A percentile compares a stretch with the other conserved stretches of the same genome.
Evolutionary conservation across 805 yeast genomes (phyloP).

Genomic region (Spathaspora girioi): DNA sequence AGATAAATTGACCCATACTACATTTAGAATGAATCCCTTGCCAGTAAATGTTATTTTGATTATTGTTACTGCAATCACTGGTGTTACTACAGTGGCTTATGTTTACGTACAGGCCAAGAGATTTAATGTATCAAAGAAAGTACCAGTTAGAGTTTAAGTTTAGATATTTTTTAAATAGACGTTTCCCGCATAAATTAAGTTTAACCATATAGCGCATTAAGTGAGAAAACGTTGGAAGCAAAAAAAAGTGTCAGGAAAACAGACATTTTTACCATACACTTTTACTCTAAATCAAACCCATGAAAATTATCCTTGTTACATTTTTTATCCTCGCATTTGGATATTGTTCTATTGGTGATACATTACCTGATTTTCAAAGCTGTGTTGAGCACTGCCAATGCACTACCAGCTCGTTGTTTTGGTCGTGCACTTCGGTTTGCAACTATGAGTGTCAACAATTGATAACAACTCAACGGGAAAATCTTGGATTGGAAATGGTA

Average conservation of each 20-base stretch:
- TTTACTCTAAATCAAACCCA: not conserved
- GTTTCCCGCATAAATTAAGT: not conserved
- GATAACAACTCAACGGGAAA: conserved; percentile 20
- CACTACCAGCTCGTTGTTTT: conserved; percentile 14
- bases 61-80: conserved; percentile 38
- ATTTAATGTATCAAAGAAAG: conserved; percentile 7
- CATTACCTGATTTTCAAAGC: conserved; percentile 6
- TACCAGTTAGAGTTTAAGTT: not conserved
- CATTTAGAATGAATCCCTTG: conserved; percentile 51
- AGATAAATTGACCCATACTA: conserved; percentile 48
- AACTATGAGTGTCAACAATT: conserved; percentile 37
- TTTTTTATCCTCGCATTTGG: not conserved
- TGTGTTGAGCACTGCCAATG: conserved; percentile 6
- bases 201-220: no score
- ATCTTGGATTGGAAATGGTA: conserved; percentile 22
- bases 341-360: conserved; percentile 7
- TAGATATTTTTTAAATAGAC: not conserved
- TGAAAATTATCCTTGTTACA: not conserved
- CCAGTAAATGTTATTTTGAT: conserved; percentile 46
- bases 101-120: conserved; percentile 20
- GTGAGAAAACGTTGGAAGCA: no score
- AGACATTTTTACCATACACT: not conserved
- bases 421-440: conserved; percentile 38
- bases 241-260: not conserved
- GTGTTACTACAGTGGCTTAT: conserved; percentile 38